Percentiles rank a stretch among this genome's conserved stretches.
phyloP scores from a whole-genome alignment of 805 yeast genomes.

The Zygoascus biomembranicola region DNA sequence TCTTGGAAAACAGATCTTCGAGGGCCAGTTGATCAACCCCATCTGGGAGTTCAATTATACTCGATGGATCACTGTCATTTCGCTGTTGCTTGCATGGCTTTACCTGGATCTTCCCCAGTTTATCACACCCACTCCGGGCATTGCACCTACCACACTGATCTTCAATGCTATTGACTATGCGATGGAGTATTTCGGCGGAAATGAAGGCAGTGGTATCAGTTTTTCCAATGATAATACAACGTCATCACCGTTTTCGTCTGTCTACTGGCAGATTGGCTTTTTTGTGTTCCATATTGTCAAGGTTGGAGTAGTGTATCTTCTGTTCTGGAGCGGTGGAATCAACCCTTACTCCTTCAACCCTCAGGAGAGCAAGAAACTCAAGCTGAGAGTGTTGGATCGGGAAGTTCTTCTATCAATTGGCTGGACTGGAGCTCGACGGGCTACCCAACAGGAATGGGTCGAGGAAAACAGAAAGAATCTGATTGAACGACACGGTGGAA shows the following conservation, averaged over 20 bases:
- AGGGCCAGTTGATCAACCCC: constrained; percentile 83
- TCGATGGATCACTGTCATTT: constrained; percentile 22
- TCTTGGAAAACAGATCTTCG: constrained; percentile 45
- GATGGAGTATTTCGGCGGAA: constrained; percentile 29
- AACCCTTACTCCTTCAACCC: constrained; percentile 61
- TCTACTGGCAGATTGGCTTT: constrained; percentile 47
- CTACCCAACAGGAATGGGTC: constrained; percentile 60
- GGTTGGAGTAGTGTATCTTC: constrained; percentile 43
- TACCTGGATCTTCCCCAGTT: constrained; percentile 90
- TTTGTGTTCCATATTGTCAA: constrained; percentile 68
- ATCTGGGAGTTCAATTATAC: constrained; percentile 45
- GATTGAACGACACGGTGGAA: constrained; percentile 56
- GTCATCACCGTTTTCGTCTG: constrained; percentile 28
- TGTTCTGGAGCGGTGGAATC: constrained; percentile 61
- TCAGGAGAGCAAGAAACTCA: constrained; percentile 11
- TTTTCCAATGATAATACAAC: constrained; percentile 39
- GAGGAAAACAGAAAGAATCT: constrained; percentile 56
- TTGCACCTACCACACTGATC: constrained; percentile 61
- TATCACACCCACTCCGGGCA: constrained; percentile 88
- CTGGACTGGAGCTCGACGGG: constrained; percentile 90
- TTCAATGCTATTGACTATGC: constrained; percentile 26
- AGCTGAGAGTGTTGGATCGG: constrained; percentile 29
- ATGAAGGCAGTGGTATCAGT: constrained; percentile 31
- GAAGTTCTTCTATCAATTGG: constrained; percentile 53
- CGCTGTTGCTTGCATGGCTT: constrained; percentile 53